These are phyloP conservation scores for Arctostaphylos glauca DNA, from an alignment of 148 eudicot genomes.

Conservation along the genomic window DNA sequence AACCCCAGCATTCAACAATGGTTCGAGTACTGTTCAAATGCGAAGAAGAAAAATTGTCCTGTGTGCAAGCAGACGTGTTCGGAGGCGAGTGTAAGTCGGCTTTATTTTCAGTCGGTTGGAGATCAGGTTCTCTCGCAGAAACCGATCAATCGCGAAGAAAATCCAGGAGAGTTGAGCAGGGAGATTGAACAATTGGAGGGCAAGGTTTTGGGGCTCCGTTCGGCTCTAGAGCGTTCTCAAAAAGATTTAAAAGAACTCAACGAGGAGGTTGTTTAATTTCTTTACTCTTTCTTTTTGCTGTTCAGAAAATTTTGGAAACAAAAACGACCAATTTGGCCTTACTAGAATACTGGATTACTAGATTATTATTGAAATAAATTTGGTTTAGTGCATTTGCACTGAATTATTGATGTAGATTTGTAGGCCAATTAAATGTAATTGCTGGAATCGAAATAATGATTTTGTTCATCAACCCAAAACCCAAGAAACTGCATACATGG, in stretches of 20 bases:
- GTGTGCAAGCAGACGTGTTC: conserved; percentile 86
- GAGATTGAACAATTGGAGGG: conserved; percentile 67
- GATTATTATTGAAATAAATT: too few species aligned
- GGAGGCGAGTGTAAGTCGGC: conserved; percentile 52
- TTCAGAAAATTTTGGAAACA: conserved; percentile 7
- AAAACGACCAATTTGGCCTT: background rate
- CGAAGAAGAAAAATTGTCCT: conserved; percentile 79
- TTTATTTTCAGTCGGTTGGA: conserved; percentile 86
- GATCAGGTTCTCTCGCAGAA: conserved; percentile 43
- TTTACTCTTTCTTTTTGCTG: conserved; percentile 3
- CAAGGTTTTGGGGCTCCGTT: conserved; percentile 58
- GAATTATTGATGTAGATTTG: too few species aligned
- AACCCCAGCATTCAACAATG: conserved; percentile 81
- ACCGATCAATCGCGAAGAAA: conserved; percentile 22
- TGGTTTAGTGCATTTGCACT: too few species aligned
- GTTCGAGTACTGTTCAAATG: conserved; percentile 72
- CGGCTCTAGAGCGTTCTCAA: conserved; percentile 33
- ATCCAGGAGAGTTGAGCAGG: conserved; percentile 48
- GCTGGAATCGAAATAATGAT: too few species aligned
- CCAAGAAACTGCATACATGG: too few species aligned
- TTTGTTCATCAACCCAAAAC: too few species aligned
- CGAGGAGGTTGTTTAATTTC: conserved; percentile 45
- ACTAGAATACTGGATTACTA: too few species aligned
- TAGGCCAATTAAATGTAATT: too few species aligned
- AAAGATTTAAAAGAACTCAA: conserved; percentile 42